Base-by-base conservation (phyloP, 306 rosid genomes). In the Delonix regia region DNA sequence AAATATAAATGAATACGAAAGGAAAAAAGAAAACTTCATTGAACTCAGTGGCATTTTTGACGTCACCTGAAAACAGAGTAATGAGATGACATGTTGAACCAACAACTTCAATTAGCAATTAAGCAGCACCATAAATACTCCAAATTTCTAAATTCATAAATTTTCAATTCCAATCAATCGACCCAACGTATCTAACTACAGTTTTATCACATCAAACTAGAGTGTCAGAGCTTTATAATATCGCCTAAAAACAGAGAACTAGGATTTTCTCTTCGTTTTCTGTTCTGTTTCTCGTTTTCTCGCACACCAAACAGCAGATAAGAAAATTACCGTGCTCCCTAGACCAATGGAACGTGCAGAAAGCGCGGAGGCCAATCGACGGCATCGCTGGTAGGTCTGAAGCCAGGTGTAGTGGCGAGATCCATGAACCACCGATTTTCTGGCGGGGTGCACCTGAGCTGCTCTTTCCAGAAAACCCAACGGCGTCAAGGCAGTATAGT, bases 381-480 rank as follows among this genome's bases (percentile, higher is more conserved):
- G 93, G 83, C 96, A 92, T 10, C 97, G 97, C 6, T 55, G 88
- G 76, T 95, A 95, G 30, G 99, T 95, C 15, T 89, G 89, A 0
- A 64, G 95, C 98, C 99, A 92, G 51, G 93, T 92, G 93, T 91
- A 89, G 69, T 66, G 87, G 14, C 70, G 91, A 21, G 97, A 90
- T 83, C 95, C 98, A 22, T 95, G 97, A 51, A 92, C 83, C 59
- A 95, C 34, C 1, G 99, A 92, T 6, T 28, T 67, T 83, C 92
- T 88, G 75, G 84, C 82, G 0, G 98, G 98, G 55, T 95, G 98
- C 16, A 89, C 94, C 83, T 75, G 22, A 67, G 99, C 90, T 0
- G 97, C 97, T 82, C 99, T 89, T 52, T 94, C 92, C 11, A 95
- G 78, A 82, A 92, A 91, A 98, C 94, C 91, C 51, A 95, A 30